Base-by-base conservation (phyloP, 768 basidiomycete genomes). In the Clathrus columnatus region DNA sequence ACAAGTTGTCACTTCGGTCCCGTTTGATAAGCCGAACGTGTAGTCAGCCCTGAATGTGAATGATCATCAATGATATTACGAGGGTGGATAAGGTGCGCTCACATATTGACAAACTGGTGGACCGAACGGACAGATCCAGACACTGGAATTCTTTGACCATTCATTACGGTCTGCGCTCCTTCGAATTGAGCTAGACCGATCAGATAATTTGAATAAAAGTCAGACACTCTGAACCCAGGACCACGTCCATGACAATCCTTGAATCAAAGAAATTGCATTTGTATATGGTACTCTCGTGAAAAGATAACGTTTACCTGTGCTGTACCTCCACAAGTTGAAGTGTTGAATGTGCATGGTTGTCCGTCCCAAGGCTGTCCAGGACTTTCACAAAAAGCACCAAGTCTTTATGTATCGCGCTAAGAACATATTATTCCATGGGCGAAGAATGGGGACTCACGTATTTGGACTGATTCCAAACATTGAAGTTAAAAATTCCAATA, bases 371-470 rank as follows among this genome's bases (percentile, higher is more conserved):
- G 62, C 64, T 88, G 56, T 11, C 87, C 88, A 5, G 86, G 87
- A 53, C 81, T 83, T 64, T 90, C 83, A 63, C 88, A 91, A 68
- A 82, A 84, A 2, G 87, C 83, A 4, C 86, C 86, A 10, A 71
- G 77, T 66, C 67, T 86, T n/a, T n/a, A n/a, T 59, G 51, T 26
- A 32, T 26, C 54, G 47, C 28, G 46, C 43, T 57, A 26, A 45
- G 21, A 43, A 51, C 41, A 45, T 18, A 1, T 10, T 18, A 46
- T 54, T n/a, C n/a, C n/a, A n/a, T n/a, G n/a, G n/a, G n/a, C n/a
- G 29, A 29, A 44, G 10, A 7, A 43, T 27, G 5, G 2, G 24
- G 47, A 73, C 83, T 64, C 55, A 87, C 84, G 84, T 87, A 65
- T 91, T 89, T 11, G 87, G 87, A 59, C 76, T 85, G 26, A 29